Conservation (phyloP, 2,329 filamentous ascomycete genomes). For the Aspergillus sp. region DNA sequence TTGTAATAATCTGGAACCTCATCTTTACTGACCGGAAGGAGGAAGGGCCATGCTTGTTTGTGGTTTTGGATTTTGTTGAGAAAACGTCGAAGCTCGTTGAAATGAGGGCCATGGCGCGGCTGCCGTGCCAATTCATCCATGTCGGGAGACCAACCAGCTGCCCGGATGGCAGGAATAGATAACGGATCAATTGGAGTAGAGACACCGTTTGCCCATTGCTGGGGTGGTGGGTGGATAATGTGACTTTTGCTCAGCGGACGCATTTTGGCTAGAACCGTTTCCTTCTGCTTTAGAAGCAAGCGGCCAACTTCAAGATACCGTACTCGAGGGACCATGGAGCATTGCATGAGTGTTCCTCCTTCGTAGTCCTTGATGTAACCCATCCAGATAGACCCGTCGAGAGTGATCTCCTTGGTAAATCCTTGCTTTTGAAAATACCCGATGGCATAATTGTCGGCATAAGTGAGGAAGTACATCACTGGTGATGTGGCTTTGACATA, state of each 20-base stretch:
- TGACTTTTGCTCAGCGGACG: slow-evolving; percentile 85
- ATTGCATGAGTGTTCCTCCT: slow-evolving; percentile 98
- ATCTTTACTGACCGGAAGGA: slow-evolving; percentile 88
- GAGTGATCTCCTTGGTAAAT: slow-evolving; percentile 96
- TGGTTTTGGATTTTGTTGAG: slow-evolving; percentile 96
- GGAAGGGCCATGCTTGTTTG: slow-evolving; percentile 88
- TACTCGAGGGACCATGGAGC: slow-evolving; percentile 91
- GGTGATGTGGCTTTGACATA: slow-evolving; percentile 96
- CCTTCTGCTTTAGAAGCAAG: slow-evolving; percentile 97
- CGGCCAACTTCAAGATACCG: slow-evolving; percentile 89
- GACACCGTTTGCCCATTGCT: slow-evolving; percentile 76
- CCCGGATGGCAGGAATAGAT: slow-evolving; percentile 81
- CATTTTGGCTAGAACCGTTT: slow-evolving; percentile 91
- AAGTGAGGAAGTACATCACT: slow-evolving; percentile 98
- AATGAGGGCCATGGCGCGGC: slow-evolving; percentile 92
- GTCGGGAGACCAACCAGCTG: slow-evolving; percentile 90
- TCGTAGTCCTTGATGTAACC: slow-evolving; percentile 99
- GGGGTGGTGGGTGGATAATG: slow-evolving; percentile 79
- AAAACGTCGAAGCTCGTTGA: slow-evolving; percentile 87
- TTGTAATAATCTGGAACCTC: slow-evolving; percentile 98
- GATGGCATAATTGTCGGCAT: slow-evolving; percentile 97
- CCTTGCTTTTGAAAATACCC: slow-evolving; percentile 99
- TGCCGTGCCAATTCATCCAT: slow-evolving; percentile 97
- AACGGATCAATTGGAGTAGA: slow-evolving; percentile 74
- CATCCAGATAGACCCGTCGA: slow-evolving; percentile 92